Percentiles rank a stretch among this genome's conserved stretches.
Conservation (phyloP, 192 early-diverging fungal species). For the Linnemannia hyalina region DNA sequence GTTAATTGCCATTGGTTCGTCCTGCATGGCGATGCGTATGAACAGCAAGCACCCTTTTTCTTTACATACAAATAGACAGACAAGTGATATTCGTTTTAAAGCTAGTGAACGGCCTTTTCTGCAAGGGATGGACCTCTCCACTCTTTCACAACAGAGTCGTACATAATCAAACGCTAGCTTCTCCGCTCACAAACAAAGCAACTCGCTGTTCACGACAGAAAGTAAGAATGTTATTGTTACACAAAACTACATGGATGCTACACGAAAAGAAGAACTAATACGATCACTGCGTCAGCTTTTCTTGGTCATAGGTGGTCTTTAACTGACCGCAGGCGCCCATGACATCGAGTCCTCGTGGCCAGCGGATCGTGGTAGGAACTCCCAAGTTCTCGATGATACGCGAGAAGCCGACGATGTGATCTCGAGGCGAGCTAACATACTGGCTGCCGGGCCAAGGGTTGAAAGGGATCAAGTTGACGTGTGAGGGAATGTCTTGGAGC, state of each 20-base stretch:
- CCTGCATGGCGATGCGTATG: not conserved
- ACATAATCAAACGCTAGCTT: too few relatives aligned
- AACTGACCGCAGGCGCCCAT: conserved; percentile 87
- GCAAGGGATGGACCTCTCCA: too few relatives aligned
- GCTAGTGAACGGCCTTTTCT: too few relatives aligned
- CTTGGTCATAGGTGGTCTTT: conserved; percentile 44
- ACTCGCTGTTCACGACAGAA: not conserved
- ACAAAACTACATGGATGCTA: not conserved
- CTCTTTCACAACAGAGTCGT: too few relatives aligned
- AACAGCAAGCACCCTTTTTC: not conserved
- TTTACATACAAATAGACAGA: too few relatives aligned
- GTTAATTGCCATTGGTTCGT: not conserved
- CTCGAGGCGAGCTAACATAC: conserved; percentile 70
- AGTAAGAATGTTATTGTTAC: not conserved
- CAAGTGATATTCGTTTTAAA: too few relatives aligned
- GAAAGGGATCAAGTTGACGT: conserved; percentile 88
- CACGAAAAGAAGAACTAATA: not conserved
- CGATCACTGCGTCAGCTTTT: not conserved
- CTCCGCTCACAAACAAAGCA: too few relatives aligned
- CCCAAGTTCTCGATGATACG: conserved; percentile 60
- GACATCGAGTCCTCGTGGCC: conserved; percentile 79
- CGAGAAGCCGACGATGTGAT: conserved; percentile 71
- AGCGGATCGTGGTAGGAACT: conserved; percentile 71
- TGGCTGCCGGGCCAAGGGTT: conserved; percentile 88
- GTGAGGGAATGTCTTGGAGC: conserved; percentile 73